Base-by-base conservation (phyloP, 371 early-diverging fungal genomes). In the Lichtheimia hyalospora region DNA sequence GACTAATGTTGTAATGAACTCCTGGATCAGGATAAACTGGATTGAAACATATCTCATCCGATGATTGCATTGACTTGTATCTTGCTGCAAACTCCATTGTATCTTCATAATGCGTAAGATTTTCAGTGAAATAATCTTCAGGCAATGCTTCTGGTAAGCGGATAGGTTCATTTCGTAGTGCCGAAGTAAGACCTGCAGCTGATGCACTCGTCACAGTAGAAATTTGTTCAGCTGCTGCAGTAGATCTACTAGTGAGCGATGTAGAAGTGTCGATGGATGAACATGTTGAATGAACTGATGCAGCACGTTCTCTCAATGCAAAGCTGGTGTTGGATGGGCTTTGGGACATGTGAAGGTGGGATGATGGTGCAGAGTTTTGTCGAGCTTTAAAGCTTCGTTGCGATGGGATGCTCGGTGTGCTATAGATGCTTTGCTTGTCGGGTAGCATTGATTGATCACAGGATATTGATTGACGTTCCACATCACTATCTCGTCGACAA, bases 31-130 rank as follows among this genome's bases (percentile, higher is more conserved):
- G 66, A 40, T 64, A 71, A 1, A 66, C 27, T 2, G 77, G 77
- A 18, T 75, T 73, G 5, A 53, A 14, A 2, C 60, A 42, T 21
- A 64, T 21, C 13, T 55, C 43, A 0, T 42, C 24, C 2, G 21
- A 20, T 3, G 41, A n/a, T 5, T 34, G 55, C 28, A 53, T 28
- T 21, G 67, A 73, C 7, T 77, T 70, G 52, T 87, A 84, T 48
- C 83, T 79, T 2, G 74, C 72, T 14, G 83, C 68, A 71, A 87
- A 87, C 3, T 62, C 66, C 34, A 74, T 68, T 2, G 84, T 73
- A 27, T 77, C 74, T 61, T 87, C 87, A 62, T 80, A 85, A 49
- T 81, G 81, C 2, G 66, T 69, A n/a, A 87, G 58, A 39, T 84
- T 79, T 20, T 87, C 86, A 8, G 70, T 75, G 62, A 87, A 87